Evolutionary conservation across 352 stramenopile species (phyloP), one percentile per base, ranked within the genome.

Genomic region (Thraustochytrium striatum): DNA sequence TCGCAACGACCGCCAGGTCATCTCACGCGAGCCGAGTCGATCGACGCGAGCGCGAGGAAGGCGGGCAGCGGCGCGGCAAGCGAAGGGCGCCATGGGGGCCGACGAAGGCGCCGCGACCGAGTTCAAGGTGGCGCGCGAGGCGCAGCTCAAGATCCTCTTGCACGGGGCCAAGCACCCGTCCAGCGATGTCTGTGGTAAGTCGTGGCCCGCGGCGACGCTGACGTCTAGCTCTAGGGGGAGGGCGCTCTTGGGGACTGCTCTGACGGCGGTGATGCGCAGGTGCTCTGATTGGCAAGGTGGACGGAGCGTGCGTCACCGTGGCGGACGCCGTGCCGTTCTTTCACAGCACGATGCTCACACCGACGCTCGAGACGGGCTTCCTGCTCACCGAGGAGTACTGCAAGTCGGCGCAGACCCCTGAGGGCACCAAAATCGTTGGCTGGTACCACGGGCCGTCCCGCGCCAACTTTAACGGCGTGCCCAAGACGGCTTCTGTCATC

Each of bases 101-200:
- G n/a, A n/a, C n/a, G n/a, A n/a, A n/a, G n/a, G n/a, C n/a, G n/a
- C n/a, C n/a, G n/a, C n/a, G n/a, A n/a, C n/a, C n/a, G n/a, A n/a
- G n/a, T n/a, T n/a, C n/a, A n/a, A n/a, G n/a, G 65, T 75, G 52
- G 43, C 41, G 21, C 11, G 50, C 30, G 30, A 58, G 39, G 65
- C 65, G 65, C 65, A 75, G 32, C 65, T 75, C 65, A 75, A 75
- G 39, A 9, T 75, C n/a, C 65, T 75, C 21, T 25, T 75, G 65
- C 65, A 75, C 65, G 43, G 32, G 7, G 65, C 65, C n/a, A 75
- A 50, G 36, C 39, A 62, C 39, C 39, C 65, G 19, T 75, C 41
- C 41, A 43, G 41, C 3, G 65, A 75, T 41, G 36, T 30, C 21
- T 47, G 52, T 38, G 65, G 65, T 75, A 75, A 72, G 65, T 75